Conservation (phyloP, 306 rosid genomes). For the Mucuna pruriens region DNA sequence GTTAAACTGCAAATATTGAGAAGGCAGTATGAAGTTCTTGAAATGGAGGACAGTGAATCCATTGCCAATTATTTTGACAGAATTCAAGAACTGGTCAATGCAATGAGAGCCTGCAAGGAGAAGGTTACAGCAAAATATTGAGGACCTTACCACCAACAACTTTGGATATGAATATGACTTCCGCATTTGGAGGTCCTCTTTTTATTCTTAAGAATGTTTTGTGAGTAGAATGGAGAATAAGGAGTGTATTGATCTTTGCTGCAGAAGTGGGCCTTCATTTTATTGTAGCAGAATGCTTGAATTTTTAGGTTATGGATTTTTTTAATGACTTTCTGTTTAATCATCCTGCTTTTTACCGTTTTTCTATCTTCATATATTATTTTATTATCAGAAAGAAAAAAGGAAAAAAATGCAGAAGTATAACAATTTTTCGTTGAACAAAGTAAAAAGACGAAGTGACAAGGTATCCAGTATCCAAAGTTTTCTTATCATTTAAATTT, state of each 20-base stretch:
- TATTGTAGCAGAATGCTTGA: not conserved
- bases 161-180: not conserved
- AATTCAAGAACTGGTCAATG: too few relatives aligned
- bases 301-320: not conserved
- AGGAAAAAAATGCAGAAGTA: not conserved
- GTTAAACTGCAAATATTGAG: too few relatives aligned
- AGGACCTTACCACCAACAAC: too few relatives aligned
- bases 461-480: not conserved
- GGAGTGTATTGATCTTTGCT: not conserved
- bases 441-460: not conserved
- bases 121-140: too few relatives aligned
- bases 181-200: not conserved
- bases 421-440: not conserved
- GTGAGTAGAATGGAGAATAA: not conserved
- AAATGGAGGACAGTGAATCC: too few relatives aligned
- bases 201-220: not conserved
- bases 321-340: not conserved
- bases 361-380: not conserved
- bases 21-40: too few relatives aligned
- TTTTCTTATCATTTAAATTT: constrained; percentile 14
- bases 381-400: not conserved
- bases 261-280: not conserved
- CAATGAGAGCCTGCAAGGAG: too few relatives aligned
- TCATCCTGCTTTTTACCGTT: not conserved
- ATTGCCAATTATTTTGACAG: too few relatives aligned